These are phyloP conservation scores for Nitzschia palea DNA, from an alignment of 108 stramenopile genomes.

Conservation along the genomic window DNA sequence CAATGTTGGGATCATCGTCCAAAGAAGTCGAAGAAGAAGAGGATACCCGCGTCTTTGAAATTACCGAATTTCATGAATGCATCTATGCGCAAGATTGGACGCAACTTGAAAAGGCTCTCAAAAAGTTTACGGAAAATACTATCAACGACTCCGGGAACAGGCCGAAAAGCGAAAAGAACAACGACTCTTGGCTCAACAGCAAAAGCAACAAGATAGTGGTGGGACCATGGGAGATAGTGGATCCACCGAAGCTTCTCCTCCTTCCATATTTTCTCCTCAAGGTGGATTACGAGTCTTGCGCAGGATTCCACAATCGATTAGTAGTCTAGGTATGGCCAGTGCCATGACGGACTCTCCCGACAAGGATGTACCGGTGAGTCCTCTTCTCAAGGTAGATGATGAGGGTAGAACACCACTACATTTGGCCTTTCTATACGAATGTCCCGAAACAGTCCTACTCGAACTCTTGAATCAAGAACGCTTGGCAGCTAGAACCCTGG, in stretches of 20 bases:
- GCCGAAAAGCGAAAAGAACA: constrained; percentile 5
- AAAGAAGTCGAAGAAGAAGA: not conserved
- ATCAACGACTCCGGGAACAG: constrained; percentile 16
- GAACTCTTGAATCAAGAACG: constrained; percentile 15
- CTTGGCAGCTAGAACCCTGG: constrained; percentile 10
- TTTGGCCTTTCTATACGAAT: constrained; percentile 17
- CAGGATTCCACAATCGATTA: constrained; percentile 6
- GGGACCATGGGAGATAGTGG: not conserved
- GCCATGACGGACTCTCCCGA: not conserved
- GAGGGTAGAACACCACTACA: constrained; percentile 25
- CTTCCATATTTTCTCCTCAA: not conserved
- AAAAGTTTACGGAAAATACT: constrained; percentile 16
- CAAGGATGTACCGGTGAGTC: not conserved
- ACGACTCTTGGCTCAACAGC: not conserved
- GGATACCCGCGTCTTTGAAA: not conserved
- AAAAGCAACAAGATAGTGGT: not conserved
- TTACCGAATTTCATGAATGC: constrained; percentile 15
- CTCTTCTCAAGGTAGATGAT: constrained; percentile 24
- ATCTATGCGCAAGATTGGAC: constrained; percentile 24
- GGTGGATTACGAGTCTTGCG: not conserved
- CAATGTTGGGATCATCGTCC: not conserved
- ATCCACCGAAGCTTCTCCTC: not conserved
- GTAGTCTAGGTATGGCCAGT: not conserved
- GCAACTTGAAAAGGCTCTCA: constrained; percentile 14
- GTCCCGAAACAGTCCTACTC: constrained; percentile 12